These are phyloP conservation scores for Eragrostis nindensis DNA, from an alignment of 176 grass and related monocot species.

Conservation along the genomic window DNA sequence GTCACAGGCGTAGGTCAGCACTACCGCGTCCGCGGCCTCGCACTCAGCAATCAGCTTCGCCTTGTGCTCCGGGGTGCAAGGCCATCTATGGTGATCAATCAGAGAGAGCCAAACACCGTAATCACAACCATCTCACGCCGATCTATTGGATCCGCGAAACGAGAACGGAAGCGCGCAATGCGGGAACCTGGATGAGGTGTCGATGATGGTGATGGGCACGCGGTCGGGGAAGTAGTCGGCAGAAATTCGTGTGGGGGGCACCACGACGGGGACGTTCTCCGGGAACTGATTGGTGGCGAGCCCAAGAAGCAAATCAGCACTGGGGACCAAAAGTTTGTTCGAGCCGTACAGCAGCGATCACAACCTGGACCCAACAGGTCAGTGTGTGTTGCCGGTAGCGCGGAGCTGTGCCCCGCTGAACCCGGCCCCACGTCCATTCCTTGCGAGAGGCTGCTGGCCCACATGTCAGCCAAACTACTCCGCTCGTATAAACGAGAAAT, in stretches of 20 bases:
- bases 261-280: constrained; percentile 66
- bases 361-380: too few relatives aligned
- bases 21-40: constrained; percentile 79
- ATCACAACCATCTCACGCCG: not conserved
- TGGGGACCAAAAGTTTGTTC: too few relatives aligned
- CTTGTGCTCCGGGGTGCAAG: constrained; percentile 80
- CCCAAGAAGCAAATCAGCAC: too few relatives aligned
- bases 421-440: too few relatives aligned
- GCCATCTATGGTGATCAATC: not conserved
- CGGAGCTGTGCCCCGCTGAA: too few relatives aligned
- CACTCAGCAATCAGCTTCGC: constrained; percentile 86
- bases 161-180: not conserved
- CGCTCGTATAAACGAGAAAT: too few relatives aligned
- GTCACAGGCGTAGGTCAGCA: constrained; percentile 92
- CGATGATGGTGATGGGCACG: constrained; percentile 95
- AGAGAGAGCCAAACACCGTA: not conserved
- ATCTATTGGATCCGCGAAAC: constrained; percentile 17
- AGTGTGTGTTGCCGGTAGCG: too few relatives aligned
- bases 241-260: constrained; percentile 81
- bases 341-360: too few relatives aligned
- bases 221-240: constrained; percentile 89
- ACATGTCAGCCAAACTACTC: too few relatives aligned
- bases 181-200: constrained; percentile 75
- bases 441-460: too few relatives aligned
- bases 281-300: constrained; percentile 87